Conservation (phyloP, 108 stramenopile genomes). For the Aurantiochytrium sp. region DNA sequence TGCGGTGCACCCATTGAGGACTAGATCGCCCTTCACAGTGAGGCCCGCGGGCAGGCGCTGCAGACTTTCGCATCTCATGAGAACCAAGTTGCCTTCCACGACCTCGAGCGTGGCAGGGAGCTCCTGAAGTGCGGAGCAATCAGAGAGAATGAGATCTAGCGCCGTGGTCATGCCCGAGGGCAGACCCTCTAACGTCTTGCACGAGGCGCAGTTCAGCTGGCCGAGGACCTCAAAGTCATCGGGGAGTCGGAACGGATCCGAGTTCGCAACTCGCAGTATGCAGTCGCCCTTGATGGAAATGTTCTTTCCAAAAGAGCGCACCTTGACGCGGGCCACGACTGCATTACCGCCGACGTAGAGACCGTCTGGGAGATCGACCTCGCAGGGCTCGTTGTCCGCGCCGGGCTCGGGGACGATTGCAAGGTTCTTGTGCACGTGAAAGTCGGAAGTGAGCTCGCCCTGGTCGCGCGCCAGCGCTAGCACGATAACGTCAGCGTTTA, state of each 20-base stretch:
- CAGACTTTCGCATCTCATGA: neutral
- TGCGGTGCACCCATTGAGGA: neutral
- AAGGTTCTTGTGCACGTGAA: neutral
- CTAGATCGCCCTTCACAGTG: neutral
- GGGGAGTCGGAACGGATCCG: neutral
- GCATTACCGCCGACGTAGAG: neutral
- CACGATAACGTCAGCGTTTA: too few species aligned
- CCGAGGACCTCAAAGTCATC: neutral
- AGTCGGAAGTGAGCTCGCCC: neutral
- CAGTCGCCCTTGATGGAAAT: neutral
- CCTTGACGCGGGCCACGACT: neutral
- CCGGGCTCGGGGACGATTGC: neutral
- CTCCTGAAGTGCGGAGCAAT: neutral
- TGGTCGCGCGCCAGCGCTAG: neutral
- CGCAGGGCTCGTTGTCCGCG: neutral
- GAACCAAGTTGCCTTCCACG: neutral
- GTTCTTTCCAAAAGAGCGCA: neutral
- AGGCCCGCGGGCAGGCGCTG: neutral
- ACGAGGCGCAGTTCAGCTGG: neutral
- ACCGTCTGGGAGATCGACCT: neutral
- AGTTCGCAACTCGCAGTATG: neutral
- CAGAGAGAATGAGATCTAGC: neutral
- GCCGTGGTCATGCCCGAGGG: neutral
- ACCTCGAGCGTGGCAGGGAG: neutral
- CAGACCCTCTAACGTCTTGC: neutral